These are phyloP conservation scores for Xylaria venustula DNA, from an alignment of 495 filamentous ascomycete species.

Conservation along the genomic window DNA sequence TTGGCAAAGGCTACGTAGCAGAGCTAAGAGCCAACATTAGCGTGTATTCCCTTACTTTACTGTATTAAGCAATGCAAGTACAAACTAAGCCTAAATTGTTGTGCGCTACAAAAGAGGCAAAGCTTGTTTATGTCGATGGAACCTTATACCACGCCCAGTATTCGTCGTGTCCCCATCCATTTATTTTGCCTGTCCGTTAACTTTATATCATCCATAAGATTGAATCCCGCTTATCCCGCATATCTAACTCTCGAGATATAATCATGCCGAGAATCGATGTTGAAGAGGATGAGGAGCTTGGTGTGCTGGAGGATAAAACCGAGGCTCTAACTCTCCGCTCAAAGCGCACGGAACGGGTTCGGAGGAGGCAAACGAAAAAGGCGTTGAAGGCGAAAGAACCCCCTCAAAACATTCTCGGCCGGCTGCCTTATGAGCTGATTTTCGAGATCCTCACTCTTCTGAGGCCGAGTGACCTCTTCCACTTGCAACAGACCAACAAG, in stretches of 20 bases:
- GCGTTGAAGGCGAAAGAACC: constrained; percentile 14
- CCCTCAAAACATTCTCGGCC: constrained; percentile 31
- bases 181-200: neutral
- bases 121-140: too few relatives aligned
- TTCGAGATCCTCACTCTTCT: constrained; percentile 42
- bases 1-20: too few relatives aligned
- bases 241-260: neutral
- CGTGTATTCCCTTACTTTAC: too few relatives aligned
- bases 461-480: constrained; percentile 48
- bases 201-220: too few relatives aligned
- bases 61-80: too few relatives aligned
- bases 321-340: constrained; percentile 41
- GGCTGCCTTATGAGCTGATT: constrained; percentile 49
- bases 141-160: too few relatives aligned
- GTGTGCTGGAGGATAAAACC: constrained; percentile 27
- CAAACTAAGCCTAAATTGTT: too few relatives aligned
- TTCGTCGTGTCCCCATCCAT: too few relatives aligned
- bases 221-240: neutral
- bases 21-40: too few relatives aligned
- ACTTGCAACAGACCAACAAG: constrained; percentile 34
- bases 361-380: constrained; percentile 43
- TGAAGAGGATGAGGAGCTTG: constrained; percentile 23
- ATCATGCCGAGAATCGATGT: constrained; percentile 19
- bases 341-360: constrained; percentile 48
- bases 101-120: too few relatives aligned